Conservation (phyloP, 164 flowering plant genomes). For the Umbilicus rupestris region DNA sequence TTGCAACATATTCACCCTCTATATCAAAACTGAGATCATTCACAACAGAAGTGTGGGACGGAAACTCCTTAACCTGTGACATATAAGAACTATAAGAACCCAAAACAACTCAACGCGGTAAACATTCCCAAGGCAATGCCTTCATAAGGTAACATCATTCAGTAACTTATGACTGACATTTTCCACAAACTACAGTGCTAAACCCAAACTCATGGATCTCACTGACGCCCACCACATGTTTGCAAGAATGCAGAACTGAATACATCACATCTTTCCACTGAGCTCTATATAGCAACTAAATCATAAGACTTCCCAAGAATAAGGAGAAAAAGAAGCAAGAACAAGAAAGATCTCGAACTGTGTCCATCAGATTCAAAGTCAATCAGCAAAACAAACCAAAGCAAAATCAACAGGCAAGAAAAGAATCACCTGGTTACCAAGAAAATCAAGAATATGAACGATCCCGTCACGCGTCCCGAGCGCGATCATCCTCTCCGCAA, state of each 20-base stretch:
- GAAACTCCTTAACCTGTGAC: conserved; percentile 73
- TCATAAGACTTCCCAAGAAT: too few species aligned
- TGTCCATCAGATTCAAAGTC: too few species aligned
- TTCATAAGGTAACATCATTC: too few species aligned
- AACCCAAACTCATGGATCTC: too few species aligned
- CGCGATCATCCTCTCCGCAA: conserved; percentile 95
- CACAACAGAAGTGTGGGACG: conserved; percentile 75
- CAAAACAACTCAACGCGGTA: background rate
- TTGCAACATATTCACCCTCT: conserved; percentile 91
- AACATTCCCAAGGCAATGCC: background rate
- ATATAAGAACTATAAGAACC: background rate
- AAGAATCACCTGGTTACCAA: conserved; percentile 71
- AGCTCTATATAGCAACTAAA: too few species aligned
- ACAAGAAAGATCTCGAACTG: too few species aligned
- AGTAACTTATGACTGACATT: too few species aligned
- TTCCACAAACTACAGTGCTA: too few species aligned
- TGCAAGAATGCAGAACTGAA: background rate
- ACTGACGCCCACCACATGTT: background rate
- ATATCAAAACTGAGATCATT: conserved; percentile 90
- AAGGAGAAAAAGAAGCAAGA: too few species aligned
- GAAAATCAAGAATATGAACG: conserved; percentile 89
- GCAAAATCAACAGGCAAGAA: background rate
- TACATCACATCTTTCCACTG: background rate
- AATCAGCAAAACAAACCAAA: too few species aligned
- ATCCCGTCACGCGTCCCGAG: conserved; percentile 87